phyloP scores from a whole-genome alignment of 129 eudicot genomes.

The Lactuca sativa region DNA sequence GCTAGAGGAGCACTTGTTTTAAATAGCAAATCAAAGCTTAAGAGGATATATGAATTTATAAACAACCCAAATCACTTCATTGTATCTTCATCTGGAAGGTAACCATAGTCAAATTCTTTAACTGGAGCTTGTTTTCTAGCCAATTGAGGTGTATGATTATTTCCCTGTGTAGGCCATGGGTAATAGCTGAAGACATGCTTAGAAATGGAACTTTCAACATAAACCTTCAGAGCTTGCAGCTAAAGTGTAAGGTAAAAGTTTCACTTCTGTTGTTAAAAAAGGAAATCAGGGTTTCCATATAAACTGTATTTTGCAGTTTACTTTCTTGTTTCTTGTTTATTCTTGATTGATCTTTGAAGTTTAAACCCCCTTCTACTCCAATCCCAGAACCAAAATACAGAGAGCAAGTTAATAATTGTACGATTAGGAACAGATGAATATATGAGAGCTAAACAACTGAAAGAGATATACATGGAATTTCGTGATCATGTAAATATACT shows the following conservation, averaged over 20 bases:
- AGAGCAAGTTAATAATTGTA: slow-evolving; percentile 41
- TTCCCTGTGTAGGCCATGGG: slow-evolving; percentile 63
- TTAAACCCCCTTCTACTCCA: neutral
- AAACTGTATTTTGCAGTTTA: neutral
- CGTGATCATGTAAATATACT: slow-evolving; percentile 40
- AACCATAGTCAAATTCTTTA: neutral
- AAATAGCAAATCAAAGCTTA: slow-evolving; percentile 38
- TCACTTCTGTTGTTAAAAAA: no score
- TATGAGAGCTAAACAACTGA: slow-evolving; percentile 46
- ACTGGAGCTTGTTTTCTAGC: neutral
- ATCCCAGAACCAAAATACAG: slow-evolving; percentile 19
- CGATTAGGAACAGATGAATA: slow-evolving; percentile 55
- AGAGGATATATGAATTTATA: slow-evolving; percentile 47
- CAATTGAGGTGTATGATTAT: neutral
- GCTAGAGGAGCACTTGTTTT: slow-evolving; percentile 61
- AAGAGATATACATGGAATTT: slow-evolving; percentile 41
- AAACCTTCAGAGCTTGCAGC: slow-evolving; percentile 38
- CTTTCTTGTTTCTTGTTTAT: no score
- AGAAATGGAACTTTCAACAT: slow-evolving; percentile 35
- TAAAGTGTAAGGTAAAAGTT: slow-evolving; percentile 42
- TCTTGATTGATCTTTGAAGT: neutral
- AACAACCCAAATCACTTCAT: slow-evolving; percentile 54
- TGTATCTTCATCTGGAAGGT: slow-evolving; percentile 72
- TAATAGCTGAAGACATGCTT: slow-evolving; percentile 38
- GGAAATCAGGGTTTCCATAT: neutral